Evolutionary conservation across 306 rosid genomes (phyloP), one percentile per base, ranked within the genome.

Genomic region (Vachellia pachyceras): DNA sequence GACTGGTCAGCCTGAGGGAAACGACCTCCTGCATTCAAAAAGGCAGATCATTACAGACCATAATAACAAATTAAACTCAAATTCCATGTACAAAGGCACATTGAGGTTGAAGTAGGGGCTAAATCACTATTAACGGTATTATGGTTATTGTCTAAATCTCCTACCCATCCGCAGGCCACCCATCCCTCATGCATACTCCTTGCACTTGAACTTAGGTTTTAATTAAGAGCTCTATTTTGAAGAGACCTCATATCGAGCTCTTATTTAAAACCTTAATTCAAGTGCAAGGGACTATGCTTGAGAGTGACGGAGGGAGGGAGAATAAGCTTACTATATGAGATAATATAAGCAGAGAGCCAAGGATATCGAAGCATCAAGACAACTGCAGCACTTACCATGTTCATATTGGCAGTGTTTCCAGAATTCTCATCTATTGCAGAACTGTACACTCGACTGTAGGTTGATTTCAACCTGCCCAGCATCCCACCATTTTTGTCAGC

Each of bases 1-100:
- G 94, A 79, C 85, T 88, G 78, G 92, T 92, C 79, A 96, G 84
- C 83, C 87, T 91, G 69, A 96, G 89, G 82, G 86, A 54, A 78
- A 61, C 45, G 76, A 82, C 73, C 77, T 87, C 90, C 99, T 96
- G 88, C 41, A 15, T 61, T 81, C 60, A 78, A 77, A 68, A 73
- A 85, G 42, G 70, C 50, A 14, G 39, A 60, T 41, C 36, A 80
- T 52, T 44, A 78, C 7, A 61, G 46, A 73, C 61, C 77, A 71
- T 61, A 69, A 54, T 76, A 55, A 73, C 49, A 58, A 47, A 71
- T 41, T 67, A 66, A 57, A 35, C 42, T 77, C 74, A 66, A 75
- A 72, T 37, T 29, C 63, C 82, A 67, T 7, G 14, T 55, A 64
- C 37, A 61, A 71, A 23, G 74, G 13, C 20, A 46, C 40, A 29